A percentile compares a stretch with the other conserved stretches of the same genome.
Evolutionary conservation across 139 green algal species (phyloP).

Genomic region (Chlorella sorokiniana): DNA sequence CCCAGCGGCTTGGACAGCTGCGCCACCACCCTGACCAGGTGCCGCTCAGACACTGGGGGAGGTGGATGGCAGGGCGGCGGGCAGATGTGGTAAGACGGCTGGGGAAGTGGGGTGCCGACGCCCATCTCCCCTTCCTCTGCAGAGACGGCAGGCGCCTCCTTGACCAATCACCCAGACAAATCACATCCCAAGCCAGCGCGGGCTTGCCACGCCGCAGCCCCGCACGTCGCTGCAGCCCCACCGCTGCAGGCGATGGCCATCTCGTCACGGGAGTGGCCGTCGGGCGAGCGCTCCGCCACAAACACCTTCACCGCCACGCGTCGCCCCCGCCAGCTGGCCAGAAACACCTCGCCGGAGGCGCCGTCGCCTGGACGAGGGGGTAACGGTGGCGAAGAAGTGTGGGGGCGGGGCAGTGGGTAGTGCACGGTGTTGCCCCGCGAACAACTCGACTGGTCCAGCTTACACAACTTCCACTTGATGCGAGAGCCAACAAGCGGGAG

Average conservation of each 20-base stretch:
- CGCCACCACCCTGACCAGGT: slow-evolving; percentile 70
- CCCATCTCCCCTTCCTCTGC: too few species aligned
- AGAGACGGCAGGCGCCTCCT: too few species aligned
- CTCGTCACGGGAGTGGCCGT: slow-evolving; percentile 75
- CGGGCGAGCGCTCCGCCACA: slow-evolving; percentile 61
- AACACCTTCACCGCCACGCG: slow-evolving; percentile 83
- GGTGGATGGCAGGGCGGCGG: background rate
- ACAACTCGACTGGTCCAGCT: too few species aligned
- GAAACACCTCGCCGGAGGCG: slow-evolving; percentile 78
- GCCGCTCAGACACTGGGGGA: slow-evolving; percentile 41
- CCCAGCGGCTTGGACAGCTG: slow-evolving; percentile 48
- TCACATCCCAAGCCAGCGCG: too few species aligned
- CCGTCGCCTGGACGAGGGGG: slow-evolving; percentile 51
- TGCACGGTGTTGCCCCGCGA: background rate
- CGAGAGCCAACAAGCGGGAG: too few species aligned
- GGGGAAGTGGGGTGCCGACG: too few species aligned
- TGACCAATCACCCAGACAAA: background rate
- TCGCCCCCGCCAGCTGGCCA: slow-evolving; percentile 39
- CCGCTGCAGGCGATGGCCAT: slow-evolving; percentile 47
- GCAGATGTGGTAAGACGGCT: too few species aligned
- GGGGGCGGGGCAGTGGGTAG: background rate
- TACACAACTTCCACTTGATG: too few species aligned
- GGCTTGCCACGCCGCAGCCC: too few species aligned
- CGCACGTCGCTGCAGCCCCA: background rate
- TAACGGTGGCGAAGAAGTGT: background rate